Evolutionary conservation across 2,329 filamentous ascomycete species (phyloP).

Genomic region (Fusarium tupiense): DNA sequence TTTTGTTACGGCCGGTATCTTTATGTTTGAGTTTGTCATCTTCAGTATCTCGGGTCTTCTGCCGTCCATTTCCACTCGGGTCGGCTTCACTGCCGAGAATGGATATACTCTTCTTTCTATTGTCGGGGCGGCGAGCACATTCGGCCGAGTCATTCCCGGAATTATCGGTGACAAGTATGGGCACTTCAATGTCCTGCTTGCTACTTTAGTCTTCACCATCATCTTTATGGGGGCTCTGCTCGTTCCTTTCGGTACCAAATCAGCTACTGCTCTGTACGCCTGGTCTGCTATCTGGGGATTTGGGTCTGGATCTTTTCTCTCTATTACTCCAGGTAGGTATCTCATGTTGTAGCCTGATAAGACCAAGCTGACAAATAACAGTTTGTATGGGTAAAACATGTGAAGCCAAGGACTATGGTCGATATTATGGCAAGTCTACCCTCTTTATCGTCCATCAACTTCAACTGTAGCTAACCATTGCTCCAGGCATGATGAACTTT

Average conservation of each 20-base stretch:
- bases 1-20: constrained; percentile 54
- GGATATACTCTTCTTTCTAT: constrained; percentile 57
- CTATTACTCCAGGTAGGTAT: constrained; percentile 47
- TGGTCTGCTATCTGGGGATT: constrained; percentile 60
- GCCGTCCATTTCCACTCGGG: constrained; percentile 55
- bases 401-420: constrained; percentile 56
- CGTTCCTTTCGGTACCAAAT: constrained; percentile 55
- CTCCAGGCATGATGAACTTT: constrained; percentile 56
- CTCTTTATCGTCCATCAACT: not conserved
- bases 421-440: constrained; percentile 48
- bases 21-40: constrained; percentile 59
- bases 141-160: constrained; percentile 56
- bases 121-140: constrained; percentile 53
- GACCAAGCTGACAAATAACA: constrained; percentile 6
- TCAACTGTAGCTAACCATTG: not conserved
- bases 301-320: constrained; percentile 59
- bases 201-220: constrained; percentile 46
- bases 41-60: constrained; percentile 59
- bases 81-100: constrained; percentile 48
- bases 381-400: constrained; percentile 60
- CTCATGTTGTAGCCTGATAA: not conserved
- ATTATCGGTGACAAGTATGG: constrained; percentile 55
- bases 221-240: constrained; percentile 55
- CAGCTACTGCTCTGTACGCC: constrained; percentile 52
- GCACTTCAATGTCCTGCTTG: constrained; percentile 52